These are phyloP conservation scores for Pichia sorboxylosa DNA, from an alignment of 1,139 yeast species.

Conservation along the genomic window DNA sequence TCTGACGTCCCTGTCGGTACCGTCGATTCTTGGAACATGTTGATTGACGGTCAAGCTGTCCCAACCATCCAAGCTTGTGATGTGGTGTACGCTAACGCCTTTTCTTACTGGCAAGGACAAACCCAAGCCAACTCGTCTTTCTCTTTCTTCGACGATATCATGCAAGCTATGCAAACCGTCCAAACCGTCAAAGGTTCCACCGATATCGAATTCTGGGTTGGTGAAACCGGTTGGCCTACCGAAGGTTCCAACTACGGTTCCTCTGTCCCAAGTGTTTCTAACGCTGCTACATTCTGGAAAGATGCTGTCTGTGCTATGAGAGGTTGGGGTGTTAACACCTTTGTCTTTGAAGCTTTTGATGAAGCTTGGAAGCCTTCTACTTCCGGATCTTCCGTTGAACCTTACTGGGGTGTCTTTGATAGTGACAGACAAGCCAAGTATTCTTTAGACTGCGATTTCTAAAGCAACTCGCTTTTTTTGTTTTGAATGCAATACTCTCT, in stretches of 20 bases:
- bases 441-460: constrained; percentile 34
- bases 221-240: constrained; percentile 98
- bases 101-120: constrained; percentile 98
- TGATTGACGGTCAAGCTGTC: constrained; percentile 63
- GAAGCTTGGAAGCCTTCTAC: constrained; percentile 93
- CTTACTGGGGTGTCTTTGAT: constrained; percentile 87
- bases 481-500: too few species aligned
- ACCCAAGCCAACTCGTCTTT: constrained; percentile 66
- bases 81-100: constrained; percentile 82
- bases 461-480: too few species aligned
- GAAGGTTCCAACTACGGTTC: constrained; percentile 63
- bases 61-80: constrained; percentile 74
- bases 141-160: constrained; percentile 89
- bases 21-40: constrained; percentile 90
- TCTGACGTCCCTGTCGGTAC: constrained; percentile 69
- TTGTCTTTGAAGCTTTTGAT: constrained; percentile 88
- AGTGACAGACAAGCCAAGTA: constrained; percentile 45
- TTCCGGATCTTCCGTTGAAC: constrained; percentile 77
- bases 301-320: constrained; percentile 84
- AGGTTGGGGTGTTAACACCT: constrained; percentile 89
- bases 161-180: constrained; percentile 85
- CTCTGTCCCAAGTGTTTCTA: constrained; percentile 54
- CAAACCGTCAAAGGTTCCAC: constrained; percentile 79
- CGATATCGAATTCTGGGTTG: constrained; percentile 84
- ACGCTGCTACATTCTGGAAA: constrained; percentile 75